Evolutionary conservation across 768 basidiomycete species (phyloP), one percentile per base, ranked within the genome.

Genomic region (Leccinum broughii): DNA sequence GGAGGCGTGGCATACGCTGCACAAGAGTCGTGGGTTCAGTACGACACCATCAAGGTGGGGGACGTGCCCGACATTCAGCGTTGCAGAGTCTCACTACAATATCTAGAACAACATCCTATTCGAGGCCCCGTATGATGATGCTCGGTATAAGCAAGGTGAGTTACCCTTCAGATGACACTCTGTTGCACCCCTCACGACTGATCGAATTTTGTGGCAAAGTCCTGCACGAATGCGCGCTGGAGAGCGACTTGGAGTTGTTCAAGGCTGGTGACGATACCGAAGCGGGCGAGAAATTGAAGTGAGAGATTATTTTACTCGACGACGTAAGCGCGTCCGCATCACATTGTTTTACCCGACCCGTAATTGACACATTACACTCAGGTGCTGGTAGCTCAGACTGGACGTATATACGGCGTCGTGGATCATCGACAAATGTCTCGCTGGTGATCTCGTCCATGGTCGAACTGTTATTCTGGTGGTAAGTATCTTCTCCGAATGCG

Each of bases 381-480:
- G 56, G 37, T 57, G 8, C 22, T 55, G 35, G 51, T 37, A 14
- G 56, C 51, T 9, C 24, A 26, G 26, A 26, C 26, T 57, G 50
- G 56, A 57, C 15, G 37, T 57, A 15, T 37, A 57, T 28, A 57
- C 51, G 9, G 37, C 28, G 6, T 57, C 56, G 28, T 57, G 56
- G 56, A 57, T 57, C 4, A 37, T 57, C 35, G 28, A 57, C 14
- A 57, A 54, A 20, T 57, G 51, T 17, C 24, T 57, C 2, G 26
- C n/a, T 3, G 51, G 56, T 2, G 37, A 57, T 30, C 35, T 54
- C 35, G 35, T 41, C 5, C 56, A 39, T 41, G 51, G 56, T 41
- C 28, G 56, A 11, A 57, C 37, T 20, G 35, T 57, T 37, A 57
- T 57, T 41, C n/a, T 57, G n/a, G 56, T 57, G 56, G 56, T 30